phyloP scores from a whole-genome alignment of 2,329 filamentous ascomycete species.

The Massarina eburnea region DNA sequence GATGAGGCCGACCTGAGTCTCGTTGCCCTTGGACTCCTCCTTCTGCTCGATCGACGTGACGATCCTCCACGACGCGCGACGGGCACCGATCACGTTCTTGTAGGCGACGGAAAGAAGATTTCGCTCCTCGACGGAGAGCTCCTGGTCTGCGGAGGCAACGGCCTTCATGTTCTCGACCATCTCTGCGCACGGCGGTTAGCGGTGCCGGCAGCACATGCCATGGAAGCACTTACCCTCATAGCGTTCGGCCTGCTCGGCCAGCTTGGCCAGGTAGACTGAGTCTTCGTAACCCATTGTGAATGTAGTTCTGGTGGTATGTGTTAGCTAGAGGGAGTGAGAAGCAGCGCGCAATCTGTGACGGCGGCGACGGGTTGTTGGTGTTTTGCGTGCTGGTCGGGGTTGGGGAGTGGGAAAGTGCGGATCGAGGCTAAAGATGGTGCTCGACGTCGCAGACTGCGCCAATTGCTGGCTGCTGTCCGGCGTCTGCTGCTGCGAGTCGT shows the following conservation, averaged over 20 bases:
- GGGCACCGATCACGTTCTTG: constrained; percentile 98
- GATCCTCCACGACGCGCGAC: constrained; percentile 97
- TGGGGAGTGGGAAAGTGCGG: constrained; percentile 12
- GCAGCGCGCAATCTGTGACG: constrained; percentile 15
- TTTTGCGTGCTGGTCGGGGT: constrained; percentile 11
- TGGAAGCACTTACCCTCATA: constrained; percentile 76
- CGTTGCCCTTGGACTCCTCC: constrained; percentile 98
- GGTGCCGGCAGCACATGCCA: constrained; percentile 6
- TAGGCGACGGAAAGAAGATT: constrained; percentile 97
- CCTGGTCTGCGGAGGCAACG: constrained; percentile 77
- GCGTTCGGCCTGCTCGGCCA: constrained; percentile 99
- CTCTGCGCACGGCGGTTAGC: constrained; percentile 59
- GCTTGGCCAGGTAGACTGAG: constrained; percentile 99
- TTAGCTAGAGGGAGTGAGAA: constrained; percentile 25
- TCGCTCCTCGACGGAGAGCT: constrained; percentile 82
- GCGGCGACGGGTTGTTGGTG: constrained; percentile 2
- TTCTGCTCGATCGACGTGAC: constrained; percentile 99
- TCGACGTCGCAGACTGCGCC: background rate
- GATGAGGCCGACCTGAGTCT: constrained; percentile 84
- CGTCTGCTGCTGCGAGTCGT: constrained; percentile 20
- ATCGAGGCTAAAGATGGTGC: background rate
- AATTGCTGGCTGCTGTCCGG: constrained; percentile 10
- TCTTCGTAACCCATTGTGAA: constrained; percentile 97
- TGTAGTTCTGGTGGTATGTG: constrained; percentile 26
- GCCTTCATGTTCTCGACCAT: constrained; percentile 99